These are phyloP conservation scores for Pythium dissotocum DNA, from an alignment of 352 stramenopile genomes.

Conservation along the genomic window DNA sequence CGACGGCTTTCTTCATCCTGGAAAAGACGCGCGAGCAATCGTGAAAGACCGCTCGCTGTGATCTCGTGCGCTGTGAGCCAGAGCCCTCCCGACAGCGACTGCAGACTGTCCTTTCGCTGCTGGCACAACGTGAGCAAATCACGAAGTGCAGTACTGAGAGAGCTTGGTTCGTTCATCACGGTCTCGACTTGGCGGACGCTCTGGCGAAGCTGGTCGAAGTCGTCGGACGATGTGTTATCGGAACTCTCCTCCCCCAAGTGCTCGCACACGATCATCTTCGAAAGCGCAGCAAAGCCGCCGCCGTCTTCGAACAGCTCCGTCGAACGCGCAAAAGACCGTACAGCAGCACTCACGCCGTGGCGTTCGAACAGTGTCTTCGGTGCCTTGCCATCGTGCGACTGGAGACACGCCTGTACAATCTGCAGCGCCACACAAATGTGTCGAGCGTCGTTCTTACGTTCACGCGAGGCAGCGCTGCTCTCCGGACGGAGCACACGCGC, in stretches of 20 bases:
- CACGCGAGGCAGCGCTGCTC: constrained; percentile 7
- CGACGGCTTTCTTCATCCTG: constrained; percentile 29
- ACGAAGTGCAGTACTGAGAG: constrained; percentile 23
- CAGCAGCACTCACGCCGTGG: constrained; percentile 49
- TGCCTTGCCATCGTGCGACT: constrained; percentile 1
- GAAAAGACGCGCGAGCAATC: constrained; percentile 39
- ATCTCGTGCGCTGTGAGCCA: constrained; percentile 66
- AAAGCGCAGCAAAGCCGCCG: constrained; percentile 31
- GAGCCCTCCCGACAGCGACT: constrained; percentile 17
- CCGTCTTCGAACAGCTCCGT: constrained; percentile 20
- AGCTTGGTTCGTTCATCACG: background rate
- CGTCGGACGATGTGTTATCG: constrained; percentile 6
- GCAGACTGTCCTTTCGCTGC: constrained; percentile 3
- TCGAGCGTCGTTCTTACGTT: constrained; percentile 32
- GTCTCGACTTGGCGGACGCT: constrained; percentile 7
- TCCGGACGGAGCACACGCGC: constrained; percentile 56
- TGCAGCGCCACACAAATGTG: constrained; percentile 46
- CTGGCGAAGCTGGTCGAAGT: constrained; percentile 11
- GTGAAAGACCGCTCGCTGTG: constrained; percentile 53
- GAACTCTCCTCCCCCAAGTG: constrained; percentile 36
- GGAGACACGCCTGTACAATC: constrained; percentile 41
- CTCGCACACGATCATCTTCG: constrained; percentile 40
- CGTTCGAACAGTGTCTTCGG: constrained; percentile 47
- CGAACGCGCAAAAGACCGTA: constrained; percentile 47
- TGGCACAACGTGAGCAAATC: constrained; percentile 31